Conservation (phyloP, 202 grass and related monocot genomes). For the Digitaria exilis region DNA sequence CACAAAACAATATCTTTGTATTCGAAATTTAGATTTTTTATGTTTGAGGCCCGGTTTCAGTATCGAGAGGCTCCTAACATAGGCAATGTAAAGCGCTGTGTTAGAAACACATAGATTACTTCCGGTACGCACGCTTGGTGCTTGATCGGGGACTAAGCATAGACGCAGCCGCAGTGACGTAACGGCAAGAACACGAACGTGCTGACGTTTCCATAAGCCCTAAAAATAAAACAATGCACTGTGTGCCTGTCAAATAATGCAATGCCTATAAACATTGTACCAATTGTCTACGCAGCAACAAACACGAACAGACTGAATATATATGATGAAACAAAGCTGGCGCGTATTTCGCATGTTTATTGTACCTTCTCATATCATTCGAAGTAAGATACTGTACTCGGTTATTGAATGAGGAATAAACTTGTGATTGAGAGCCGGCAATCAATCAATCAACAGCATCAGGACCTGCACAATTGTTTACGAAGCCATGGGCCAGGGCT, state of each 20-base stretch:
- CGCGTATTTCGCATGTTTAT: neutral
- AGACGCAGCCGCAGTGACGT: neutral
- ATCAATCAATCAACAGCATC: neutral
- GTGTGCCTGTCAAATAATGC: conserved; percentile 13
- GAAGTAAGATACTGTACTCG: neutral
- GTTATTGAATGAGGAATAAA: neutral
- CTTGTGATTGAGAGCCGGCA: conserved; percentile 16
- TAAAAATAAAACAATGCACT: conserved; percentile 1
- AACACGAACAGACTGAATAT: neutral
- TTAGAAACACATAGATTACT: no score
- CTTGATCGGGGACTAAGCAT: no score
- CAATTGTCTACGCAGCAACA: neutral
- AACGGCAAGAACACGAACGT: no score
- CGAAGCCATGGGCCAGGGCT: neutral
- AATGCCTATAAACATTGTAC: neutral
- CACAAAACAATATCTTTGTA: no score
- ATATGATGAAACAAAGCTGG: neutral
- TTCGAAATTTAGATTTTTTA: no score
- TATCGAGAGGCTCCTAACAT: no score
- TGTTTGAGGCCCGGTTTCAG: no score
- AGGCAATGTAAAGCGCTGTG: no score
- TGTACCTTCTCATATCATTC: conserved; percentile 13
- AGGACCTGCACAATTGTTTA: conserved; percentile 21
- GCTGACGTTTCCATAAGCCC: neutral
- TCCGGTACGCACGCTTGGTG: no score